Conservation (phyloP, 2,329 filamentous ascomycete species). For the Colletotrichum aenigma region DNA sequence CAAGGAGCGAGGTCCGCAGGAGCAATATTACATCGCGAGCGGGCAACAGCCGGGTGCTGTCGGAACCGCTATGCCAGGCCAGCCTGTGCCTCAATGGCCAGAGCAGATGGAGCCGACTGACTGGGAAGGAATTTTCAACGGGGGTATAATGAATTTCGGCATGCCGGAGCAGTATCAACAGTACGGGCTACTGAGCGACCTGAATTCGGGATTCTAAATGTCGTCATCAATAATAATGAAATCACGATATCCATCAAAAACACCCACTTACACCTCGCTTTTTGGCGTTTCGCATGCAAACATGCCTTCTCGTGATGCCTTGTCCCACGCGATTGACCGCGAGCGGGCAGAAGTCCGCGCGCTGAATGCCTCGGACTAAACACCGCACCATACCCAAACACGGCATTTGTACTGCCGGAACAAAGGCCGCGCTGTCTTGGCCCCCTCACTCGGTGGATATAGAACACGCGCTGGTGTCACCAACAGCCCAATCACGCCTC, state of each 20-base stretch:
- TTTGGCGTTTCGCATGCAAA: background rate
- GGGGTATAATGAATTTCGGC: slow-evolving; percentile 21
- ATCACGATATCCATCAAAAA: background rate
- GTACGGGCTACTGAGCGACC: slow-evolving; percentile 26
- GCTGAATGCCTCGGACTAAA: background rate
- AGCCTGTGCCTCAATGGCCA: background rate
- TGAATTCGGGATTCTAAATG: slow-evolving; percentile 26
- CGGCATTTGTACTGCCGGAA: background rate
- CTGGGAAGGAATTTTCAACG: slow-evolving; percentile 30
- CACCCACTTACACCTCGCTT: background rate
- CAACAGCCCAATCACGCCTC: slow-evolving; percentile 4
- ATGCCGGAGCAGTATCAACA: slow-evolving; percentile 24
- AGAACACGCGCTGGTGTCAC: background rate
- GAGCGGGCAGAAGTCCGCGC: slow-evolving; percentile 1
- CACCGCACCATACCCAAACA: background rate
- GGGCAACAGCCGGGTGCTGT: background rate
- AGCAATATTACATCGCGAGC: background rate
- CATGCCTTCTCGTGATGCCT: background rate
- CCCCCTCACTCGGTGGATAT: background rate
- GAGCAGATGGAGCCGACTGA: slow-evolving; percentile 23
- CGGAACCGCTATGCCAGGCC: background rate
- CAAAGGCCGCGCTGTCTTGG: background rate
- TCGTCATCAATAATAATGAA: background rate
- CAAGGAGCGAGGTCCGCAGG: slow-evolving; percentile 23
- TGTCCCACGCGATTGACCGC: background rate